Conservation (phyloP, 2,329 filamentous ascomycete genomes). For the Fusarium buharicum region DNA sequence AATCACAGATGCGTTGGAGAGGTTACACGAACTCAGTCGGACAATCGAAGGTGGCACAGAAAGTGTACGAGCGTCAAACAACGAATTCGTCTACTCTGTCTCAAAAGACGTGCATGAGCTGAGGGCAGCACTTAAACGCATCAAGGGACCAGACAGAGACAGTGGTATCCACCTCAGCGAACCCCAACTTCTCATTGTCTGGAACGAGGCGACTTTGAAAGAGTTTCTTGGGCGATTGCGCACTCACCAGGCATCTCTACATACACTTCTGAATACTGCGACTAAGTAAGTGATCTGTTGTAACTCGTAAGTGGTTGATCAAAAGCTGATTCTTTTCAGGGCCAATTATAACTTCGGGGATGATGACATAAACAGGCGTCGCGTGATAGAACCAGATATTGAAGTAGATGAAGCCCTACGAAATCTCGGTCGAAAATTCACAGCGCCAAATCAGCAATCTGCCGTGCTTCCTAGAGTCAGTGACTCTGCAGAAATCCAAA, state of each 20-base stretch:
- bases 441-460: constrained; percentile 37
- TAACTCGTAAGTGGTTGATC: no score
- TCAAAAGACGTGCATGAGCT: constrained; percentile 44
- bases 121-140: constrained; percentile 42
- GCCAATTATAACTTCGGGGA: constrained; percentile 39
- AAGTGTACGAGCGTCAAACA: constrained; percentile 40
- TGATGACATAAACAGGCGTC: constrained; percentile 38
- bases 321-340: constrained; percentile 24
- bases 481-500: constrained; percentile 45
- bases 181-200: constrained; percentile 45
- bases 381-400: constrained; percentile 45
- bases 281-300: constrained; percentile 29
- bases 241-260: constrained; percentile 44
- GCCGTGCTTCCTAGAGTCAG: constrained; percentile 43
- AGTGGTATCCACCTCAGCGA: constrained; percentile 44
- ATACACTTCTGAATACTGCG: constrained; percentile 44
- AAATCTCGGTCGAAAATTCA: constrained; percentile 41
- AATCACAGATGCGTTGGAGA: constrained; percentile 43
- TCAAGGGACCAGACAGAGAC: constrained; percentile 43
- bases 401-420: constrained; percentile 42
- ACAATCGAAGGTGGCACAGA: constrained; percentile 33
- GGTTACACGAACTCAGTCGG: constrained; percentile 42
- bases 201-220: constrained; percentile 44
- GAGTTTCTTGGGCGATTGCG: constrained; percentile 37
- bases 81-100: constrained; percentile 43